Evolutionary conservation across 169 alveolate species (phyloP).

Genomic region (Cryptosporidium meleagridis): DNA sequence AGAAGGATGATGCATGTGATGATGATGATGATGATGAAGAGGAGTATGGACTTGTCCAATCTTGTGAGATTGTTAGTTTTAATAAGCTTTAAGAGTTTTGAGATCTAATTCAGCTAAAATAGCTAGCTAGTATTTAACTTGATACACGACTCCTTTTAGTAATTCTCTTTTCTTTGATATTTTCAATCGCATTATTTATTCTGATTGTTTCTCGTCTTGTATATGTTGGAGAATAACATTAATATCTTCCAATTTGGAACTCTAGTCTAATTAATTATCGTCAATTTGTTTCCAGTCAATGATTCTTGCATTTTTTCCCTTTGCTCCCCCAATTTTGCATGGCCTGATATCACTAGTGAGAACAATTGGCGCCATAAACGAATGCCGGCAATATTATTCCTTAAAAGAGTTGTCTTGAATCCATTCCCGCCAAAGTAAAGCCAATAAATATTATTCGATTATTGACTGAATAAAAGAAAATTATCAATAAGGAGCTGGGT

Average conservation of each 20-base stretch:
- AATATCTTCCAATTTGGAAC: background rate
- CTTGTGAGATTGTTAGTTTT: slow-evolving; percentile 73
- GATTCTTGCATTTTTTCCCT: background rate
- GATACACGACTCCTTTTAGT: background rate
- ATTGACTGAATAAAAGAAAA: background rate
- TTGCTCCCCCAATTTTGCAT: background rate
- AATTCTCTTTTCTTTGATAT: background rate
- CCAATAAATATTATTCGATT: background rate
- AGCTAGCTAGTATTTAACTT: background rate
- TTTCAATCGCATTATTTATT: background rate
- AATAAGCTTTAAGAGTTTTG: slow-evolving; percentile 24
- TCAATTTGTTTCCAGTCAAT: background rate
- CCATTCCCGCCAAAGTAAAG: slow-evolving; percentile 42
- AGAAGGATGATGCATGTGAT: slow-evolving; percentile 14
- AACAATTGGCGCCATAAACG: slow-evolving; percentile 6
- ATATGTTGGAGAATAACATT: background rate
- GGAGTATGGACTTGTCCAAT: slow-evolving; percentile 67
- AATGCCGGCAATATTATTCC: slow-evolving; percentile 13
- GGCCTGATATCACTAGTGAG: background rate
- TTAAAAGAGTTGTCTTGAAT: slow-evolving; percentile 37
- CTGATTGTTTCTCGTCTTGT: background rate
- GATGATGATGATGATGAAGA: slow-evolving; percentile 62
- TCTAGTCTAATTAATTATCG: background rate
- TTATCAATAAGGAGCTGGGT: background rate
- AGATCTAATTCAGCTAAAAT: background rate